Conservation (phyloP, 306 rosid species). For the Prunus campanulata region DNA sequence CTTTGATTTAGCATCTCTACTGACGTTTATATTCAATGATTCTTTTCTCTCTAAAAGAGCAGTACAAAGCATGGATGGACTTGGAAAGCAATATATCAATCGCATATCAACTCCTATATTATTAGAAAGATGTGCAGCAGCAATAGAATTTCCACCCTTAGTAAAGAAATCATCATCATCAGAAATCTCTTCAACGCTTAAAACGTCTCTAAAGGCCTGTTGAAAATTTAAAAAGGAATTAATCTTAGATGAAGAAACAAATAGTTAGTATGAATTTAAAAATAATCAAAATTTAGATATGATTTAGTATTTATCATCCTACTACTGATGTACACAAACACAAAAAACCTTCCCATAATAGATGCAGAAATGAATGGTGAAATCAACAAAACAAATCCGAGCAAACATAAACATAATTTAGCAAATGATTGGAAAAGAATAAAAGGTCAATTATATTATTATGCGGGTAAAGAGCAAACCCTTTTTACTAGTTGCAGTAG, state of each 20-base stretch:
- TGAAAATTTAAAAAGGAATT: not conserved
- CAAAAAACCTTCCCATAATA: not conserved
- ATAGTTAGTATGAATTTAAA: not conserved
- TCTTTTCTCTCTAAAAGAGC: constrained; percentile 61
- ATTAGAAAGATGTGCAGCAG: constrained; percentile 85
- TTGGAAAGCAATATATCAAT: constrained; percentile 58
- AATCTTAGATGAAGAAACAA: not conserved
- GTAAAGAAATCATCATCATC: constrained; percentile 72
- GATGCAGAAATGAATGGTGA: not conserved
- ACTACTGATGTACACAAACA: not conserved
- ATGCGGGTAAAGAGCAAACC: constrained; percentile 41
- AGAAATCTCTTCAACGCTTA: constrained; percentile 61
- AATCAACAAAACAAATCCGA: not conserved
- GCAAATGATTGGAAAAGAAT: not conserved
- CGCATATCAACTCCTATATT: constrained; percentile 75
- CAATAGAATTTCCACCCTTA: constrained; percentile 84
- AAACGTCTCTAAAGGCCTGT: constrained; percentile 67
- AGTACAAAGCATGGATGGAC: constrained; percentile 62
- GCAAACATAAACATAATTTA: not conserved
- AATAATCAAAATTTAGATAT: not conserved
- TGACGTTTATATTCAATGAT: constrained; percentile 33
- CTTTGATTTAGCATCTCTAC: constrained; percentile 37
- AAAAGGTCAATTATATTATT: not conserved
- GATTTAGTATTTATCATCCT: not conserved
- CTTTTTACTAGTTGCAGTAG: constrained; percentile 59